Base-by-base conservation (phyloP, 2,329 filamentous ascomycete genomes). In the Westerdykella aurantiaca region DNA sequence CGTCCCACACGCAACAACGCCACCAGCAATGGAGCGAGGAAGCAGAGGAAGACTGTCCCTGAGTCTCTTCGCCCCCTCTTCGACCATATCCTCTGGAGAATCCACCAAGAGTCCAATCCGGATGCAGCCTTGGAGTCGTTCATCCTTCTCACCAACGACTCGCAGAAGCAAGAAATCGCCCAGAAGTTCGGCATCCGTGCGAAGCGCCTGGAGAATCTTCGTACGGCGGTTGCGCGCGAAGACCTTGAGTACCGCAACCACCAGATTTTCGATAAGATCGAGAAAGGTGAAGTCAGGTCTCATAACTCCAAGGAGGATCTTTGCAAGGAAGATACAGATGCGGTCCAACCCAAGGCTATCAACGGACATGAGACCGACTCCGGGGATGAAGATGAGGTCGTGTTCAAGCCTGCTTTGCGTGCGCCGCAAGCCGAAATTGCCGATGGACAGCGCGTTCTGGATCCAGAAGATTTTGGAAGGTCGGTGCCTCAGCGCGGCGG, bases 111-210 rank as follows among this genome's bases (percentile, higher is more conserved):
- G 45, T 57, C 61, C 9, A 71, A 75, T 45, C 70, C 71, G 2
- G 65, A 70, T 29, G 68, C 70, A 31, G 70, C 72, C 7, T 64
- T 75, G 5, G 72, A 73, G 48, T 71, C 71, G 6, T 76, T 73
- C 60, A 75, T 76, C 47, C 71, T 76, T 48, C 64, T 76, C 35
- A 75, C 72, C 42, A 75, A 76, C 48, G 72, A 76, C 47, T 57
- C 67, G 1, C 52, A 55, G 21, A 75, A 75, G 54, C 68, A 72
- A 39, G 55, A 60, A 11, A 69, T 71, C 44, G 72, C 73, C 13
- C 69, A 71, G 42, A 70, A 72, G 18, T 76, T 76, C 43, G 73
- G 74, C 47, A 71, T 76, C 38, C 69, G 72, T 31, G 67, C 64
- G 29, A 76, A 74, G 63, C 69, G 71, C 41, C 61, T 76, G 6